A percentile compares a stretch with the other conserved stretches of the same genome.
phyloP scores from a whole-genome alignment of 176 grass and related monocot genomes.

The Themeda triandra region DNA sequence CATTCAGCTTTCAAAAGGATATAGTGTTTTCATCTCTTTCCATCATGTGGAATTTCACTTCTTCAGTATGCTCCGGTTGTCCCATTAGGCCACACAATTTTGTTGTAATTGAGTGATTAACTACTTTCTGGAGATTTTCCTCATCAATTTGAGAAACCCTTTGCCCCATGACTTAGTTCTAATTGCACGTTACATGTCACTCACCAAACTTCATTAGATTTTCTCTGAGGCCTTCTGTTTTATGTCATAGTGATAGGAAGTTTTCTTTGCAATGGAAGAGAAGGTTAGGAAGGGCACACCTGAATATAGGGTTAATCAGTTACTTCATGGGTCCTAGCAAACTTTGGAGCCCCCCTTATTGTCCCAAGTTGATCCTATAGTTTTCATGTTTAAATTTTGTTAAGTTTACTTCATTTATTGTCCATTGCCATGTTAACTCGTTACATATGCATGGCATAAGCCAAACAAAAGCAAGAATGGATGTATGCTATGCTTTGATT shows the following conservation, averaged over 20 bases:
- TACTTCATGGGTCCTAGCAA: background rate
- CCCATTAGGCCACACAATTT: background rate
- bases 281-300: background rate
- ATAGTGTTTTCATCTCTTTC: background rate
- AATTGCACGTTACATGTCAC: background rate
- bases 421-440: background rate
- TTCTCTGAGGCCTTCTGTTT: background rate
- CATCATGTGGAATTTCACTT: background rate
- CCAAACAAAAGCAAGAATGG: background rate
- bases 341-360: background rate
- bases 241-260: background rate
- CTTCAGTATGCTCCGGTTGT: background rate
- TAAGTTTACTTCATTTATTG: background rate
- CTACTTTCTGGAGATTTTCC: background rate
- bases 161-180: background rate
- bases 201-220: background rate
- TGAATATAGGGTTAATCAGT: background rate
- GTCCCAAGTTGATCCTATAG: background rate
- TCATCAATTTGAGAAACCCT: background rate
- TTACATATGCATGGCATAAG: background rate
- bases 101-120: conserved; percentile 11
- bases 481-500: conserved; percentile 4
- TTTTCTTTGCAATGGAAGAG: background rate
- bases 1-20: background rate
- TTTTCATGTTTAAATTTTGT: background rate